phyloP scores from a whole-genome alignment of 306 rosid species.

The Malus fusca region DNA sequence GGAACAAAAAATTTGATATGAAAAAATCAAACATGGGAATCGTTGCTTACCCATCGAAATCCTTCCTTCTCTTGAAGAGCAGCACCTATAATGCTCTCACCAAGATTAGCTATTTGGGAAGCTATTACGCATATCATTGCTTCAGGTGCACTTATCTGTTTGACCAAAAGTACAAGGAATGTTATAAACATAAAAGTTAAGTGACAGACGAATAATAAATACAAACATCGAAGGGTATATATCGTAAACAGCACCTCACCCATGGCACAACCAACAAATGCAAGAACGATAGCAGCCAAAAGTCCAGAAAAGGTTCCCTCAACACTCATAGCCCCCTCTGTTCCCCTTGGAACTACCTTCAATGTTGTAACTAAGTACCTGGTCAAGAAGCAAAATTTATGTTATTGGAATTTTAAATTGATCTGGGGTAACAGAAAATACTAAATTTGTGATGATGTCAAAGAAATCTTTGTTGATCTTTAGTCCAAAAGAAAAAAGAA shows the following conservation, averaged over 20 bases:
- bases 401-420: not conserved
- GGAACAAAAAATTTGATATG: not conserved
- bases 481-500: not conserved
- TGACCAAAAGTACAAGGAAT: slow-evolving; percentile 2
- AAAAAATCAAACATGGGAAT: not conserved
- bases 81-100: slow-evolving; percentile 97
- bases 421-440: not conserved
- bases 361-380: slow-evolving; percentile 90
- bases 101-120: slow-evolving; percentile 89
- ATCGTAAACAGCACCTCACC: slow-evolving; percentile 53
- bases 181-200: not conserved
- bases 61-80: slow-evolving; percentile 91
- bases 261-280: slow-evolving; percentile 50
- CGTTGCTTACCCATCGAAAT: slow-evolving; percentile 68
- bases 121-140: slow-evolving; percentile 78
- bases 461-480: not conserved
- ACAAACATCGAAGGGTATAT: slow-evolving; percentile 1
- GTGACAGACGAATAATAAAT: not conserved
- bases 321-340: slow-evolving; percentile 93
- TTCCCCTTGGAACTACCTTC: slow-evolving; percentile 93
- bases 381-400: slow-evolving; percentile 15
- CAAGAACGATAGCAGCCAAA: slow-evolving; percentile 67
- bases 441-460: not conserved
- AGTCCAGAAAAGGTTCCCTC: slow-evolving; percentile 96
- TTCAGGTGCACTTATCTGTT: slow-evolving; percentile 60